Conservation (phyloP, 345 rosid genomes). For the Balakata baccata region DNA sequence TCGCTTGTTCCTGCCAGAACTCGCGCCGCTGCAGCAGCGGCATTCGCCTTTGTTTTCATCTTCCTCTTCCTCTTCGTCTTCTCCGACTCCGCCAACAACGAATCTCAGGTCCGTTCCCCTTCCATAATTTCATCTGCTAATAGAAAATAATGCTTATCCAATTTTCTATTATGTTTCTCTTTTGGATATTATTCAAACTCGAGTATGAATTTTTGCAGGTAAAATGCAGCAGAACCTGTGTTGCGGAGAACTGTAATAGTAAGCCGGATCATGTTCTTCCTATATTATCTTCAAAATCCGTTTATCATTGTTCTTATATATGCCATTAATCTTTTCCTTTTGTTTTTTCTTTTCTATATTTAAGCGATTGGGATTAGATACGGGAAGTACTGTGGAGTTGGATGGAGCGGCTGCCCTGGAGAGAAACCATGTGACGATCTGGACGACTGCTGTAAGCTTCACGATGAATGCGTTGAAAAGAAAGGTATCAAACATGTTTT, state of each 20-base stretch:
- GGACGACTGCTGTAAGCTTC: slow-evolving; percentile 83
- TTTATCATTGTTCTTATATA: too few species aligned
- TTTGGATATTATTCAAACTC: background rate
- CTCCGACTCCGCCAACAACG: slow-evolving; percentile 34
- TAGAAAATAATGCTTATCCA: too few species aligned
- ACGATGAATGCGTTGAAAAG: slow-evolving; percentile 71
- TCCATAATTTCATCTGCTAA: too few species aligned
- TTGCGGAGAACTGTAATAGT: slow-evolving; percentile 63
- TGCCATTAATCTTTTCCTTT: background rate
- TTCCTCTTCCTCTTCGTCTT: slow-evolving; percentile 31
- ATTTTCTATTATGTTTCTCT: background rate
- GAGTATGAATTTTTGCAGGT: slow-evolving; percentile 35
- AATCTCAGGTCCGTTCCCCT: slow-evolving; percentile 31
- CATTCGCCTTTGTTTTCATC: slow-evolving; percentile 35
- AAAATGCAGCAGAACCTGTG: slow-evolving; percentile 68
- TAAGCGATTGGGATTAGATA: slow-evolving; percentile 71
- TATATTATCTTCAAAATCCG: background rate
- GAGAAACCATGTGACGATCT: slow-evolving; percentile 86
- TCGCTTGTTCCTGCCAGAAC: slow-evolving; percentile 14
- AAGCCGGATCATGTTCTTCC: slow-evolving; percentile 14
- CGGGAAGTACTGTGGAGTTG: slow-evolving; percentile 93
- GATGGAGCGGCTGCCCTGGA: slow-evolving; percentile 82
- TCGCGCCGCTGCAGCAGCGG: slow-evolving; percentile 25
- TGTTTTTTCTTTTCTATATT: background rate
- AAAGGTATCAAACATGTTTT: slow-evolving; percentile 42